Base-by-base conservation (phyloP, 129 eudicot species). In the Mikania micrantha region DNA sequence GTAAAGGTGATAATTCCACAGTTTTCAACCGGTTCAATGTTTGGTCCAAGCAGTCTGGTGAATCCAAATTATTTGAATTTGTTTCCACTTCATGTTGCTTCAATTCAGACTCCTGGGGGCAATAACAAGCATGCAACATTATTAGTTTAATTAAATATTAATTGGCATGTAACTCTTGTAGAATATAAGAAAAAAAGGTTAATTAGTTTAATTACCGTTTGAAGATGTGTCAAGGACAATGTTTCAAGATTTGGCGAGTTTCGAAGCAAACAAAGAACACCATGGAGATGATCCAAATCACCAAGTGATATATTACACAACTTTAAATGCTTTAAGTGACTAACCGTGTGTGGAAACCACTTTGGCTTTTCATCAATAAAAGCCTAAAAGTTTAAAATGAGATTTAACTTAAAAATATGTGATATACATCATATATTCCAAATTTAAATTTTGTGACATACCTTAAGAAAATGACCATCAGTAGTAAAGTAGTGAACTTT, bases 221-320 rank as follows among this genome's bases (percentile, higher is more conserved):
- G 31, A 35, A 4, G 1, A 52, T 15, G 10, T 16, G 0, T 3
- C 17, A 49, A 10, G 13, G 6, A 3, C 7, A 72, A 11, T 9
- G 3, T 50, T 48, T 21, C 62, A n/a, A 72, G 29, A 24, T 61
- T 61, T 1, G 70, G 77, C 15, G 67, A 56, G 66, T 24, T 66
- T 24, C 49, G 67, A 57, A 72, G 63, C 63, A 63, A 15, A 54
- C 66, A 54, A 24, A 70, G 41, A 54, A 50, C 60, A 34, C 62
- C 49, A 12, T 7, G 38, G 60, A 67, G 68, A 32, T 75, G 61
- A 47, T 58, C 61, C 41, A 28, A 56, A 58, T 65, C 50, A 13
- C 29, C 9, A 62, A 72, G 27, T 60, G 24, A 24, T 24, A 61
- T 21, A 16, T 61, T 2, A 16, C 4, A 0, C 17, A 72, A 34